These are phyloP conservation scores for Suillus subluteus DNA, from an alignment of 768 basidiomycete species.

Conservation along the genomic window DNA sequence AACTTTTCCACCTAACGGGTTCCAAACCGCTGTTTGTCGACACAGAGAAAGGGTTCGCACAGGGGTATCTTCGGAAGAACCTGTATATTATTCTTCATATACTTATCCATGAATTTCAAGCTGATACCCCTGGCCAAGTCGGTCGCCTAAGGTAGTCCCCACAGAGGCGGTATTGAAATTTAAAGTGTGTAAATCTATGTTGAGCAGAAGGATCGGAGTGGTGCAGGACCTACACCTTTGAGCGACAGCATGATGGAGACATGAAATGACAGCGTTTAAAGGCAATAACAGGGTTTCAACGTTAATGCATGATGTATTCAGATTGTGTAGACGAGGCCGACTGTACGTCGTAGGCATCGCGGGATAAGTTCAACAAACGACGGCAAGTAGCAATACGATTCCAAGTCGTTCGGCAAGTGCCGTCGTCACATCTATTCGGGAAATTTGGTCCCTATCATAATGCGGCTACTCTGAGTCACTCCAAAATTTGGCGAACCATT, in stretches of 20 bases:
- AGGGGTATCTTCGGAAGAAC: neutral
- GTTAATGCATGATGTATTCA: too few relatives aligned
- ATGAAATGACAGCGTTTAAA: neutral
- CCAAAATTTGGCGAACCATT: neutral
- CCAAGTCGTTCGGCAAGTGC: too few relatives aligned
- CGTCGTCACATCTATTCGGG: too few relatives aligned
- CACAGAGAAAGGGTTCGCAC: constrained; percentile 57
- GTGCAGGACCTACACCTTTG: neutral
- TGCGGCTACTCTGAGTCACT: neutral
- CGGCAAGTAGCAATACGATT: too few relatives aligned
- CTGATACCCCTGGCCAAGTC: neutral
- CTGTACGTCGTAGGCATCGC: too few relatives aligned
- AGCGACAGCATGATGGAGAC: neutral
- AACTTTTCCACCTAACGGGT: constrained; percentile 44
- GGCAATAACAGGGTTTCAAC: too few relatives aligned
- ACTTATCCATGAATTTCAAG: neutral
- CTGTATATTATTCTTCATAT: neutral
- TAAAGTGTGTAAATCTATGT: neutral
- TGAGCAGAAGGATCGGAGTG: neutral
- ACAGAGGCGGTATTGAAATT: neutral
- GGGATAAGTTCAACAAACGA: too few relatives aligned
- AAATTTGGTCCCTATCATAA: neutral
- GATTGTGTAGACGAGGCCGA: too few relatives aligned
- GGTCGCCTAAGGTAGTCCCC: neutral
- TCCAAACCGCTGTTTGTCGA: constrained; percentile 81